Percentiles rank a stretch among this genome's conserved stretches.
These are phyloP conservation scores for Jaltomata sinuosa DNA, from an alignment of 257 asterid species.

Conservation along the genomic window DNA sequence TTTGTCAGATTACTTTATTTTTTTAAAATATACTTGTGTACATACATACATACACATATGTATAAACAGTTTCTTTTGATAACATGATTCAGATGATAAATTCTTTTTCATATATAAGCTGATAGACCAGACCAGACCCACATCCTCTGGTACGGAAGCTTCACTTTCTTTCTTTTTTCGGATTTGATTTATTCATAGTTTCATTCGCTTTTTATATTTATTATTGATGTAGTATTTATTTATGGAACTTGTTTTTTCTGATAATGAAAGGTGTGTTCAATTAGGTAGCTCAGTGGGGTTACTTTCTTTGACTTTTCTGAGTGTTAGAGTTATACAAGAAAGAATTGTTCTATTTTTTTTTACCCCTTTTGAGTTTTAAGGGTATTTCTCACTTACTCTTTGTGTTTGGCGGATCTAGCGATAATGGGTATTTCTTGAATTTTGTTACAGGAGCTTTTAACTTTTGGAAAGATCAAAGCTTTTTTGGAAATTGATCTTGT, in stretches of 20 bases:
- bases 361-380: not conserved
- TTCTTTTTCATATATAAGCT: constrained; percentile 23
- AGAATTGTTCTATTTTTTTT: not conserved
- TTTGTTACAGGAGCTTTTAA: constrained; percentile 25
- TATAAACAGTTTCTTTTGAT: constrained; percentile 7
- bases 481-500: not conserved
- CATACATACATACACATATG: not conserved
- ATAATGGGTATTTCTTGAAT: constrained; percentile 23
- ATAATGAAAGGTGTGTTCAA: not conserved
- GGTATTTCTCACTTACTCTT: not conserved
- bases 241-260: not conserved
- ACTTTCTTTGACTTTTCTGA: not conserved
- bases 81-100: constrained; percentile 29
- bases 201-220: not conserved
- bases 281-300: constrained; percentile 7
- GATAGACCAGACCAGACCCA: not conserved
- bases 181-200: not conserved
- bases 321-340: not conserved
- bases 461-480: constrained; percentile 1
- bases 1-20: constrained; percentile 46
- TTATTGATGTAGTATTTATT: not conserved
- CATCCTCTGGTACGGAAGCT: constrained; percentile 21
- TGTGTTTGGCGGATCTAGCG: constrained; percentile 34
- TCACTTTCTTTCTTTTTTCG: constrained; percentile 9
- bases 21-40: not conserved